phyloP scores from a whole-genome alignment of 2,329 filamentous ascomycete species.

The Nothophoma quercina region DNA sequence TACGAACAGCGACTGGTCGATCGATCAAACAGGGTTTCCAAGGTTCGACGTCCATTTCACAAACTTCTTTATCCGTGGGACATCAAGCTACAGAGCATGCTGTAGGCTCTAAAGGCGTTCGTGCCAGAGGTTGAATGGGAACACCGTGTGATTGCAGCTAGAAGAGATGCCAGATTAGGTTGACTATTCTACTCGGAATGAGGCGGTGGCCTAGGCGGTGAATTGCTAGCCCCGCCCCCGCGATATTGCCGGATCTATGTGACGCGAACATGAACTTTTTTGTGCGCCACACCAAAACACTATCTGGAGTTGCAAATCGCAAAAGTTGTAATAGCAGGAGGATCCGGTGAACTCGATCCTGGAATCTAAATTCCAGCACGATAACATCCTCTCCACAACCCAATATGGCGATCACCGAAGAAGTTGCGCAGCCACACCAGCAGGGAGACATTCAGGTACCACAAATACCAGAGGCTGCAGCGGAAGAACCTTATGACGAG shows the following conservation, averaged over 20 bases:
- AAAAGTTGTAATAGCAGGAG: neutral
- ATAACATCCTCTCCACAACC: neutral
- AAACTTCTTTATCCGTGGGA: no score
- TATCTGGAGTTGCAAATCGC: neutral
- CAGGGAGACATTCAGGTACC: constrained; percentile 12
- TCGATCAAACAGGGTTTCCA: no score
- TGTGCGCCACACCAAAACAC: constrained; percentile 7
- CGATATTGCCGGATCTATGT: constrained; percentile 10
- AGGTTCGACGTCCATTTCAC: no score
- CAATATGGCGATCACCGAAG: constrained; percentile 25
- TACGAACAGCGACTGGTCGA: no score
- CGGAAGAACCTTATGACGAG: constrained; percentile 19
- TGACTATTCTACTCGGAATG: no score
- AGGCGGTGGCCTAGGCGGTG: no score
- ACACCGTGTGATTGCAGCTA: no score
- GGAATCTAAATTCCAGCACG: neutral
- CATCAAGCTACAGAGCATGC: no score
- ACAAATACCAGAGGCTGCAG: constrained; percentile 11
- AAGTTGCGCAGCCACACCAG: constrained; percentile 12
- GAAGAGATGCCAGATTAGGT: no score
- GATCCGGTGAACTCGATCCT: neutral
- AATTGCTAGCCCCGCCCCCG: constrained; percentile 6
- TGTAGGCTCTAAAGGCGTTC: no score
- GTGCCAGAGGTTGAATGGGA: no score
- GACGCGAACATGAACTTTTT: constrained; percentile 16